Evolutionary conservation across 306 rosid genomes (phyloP).

Genomic region (Luffa acutangula): DNA sequence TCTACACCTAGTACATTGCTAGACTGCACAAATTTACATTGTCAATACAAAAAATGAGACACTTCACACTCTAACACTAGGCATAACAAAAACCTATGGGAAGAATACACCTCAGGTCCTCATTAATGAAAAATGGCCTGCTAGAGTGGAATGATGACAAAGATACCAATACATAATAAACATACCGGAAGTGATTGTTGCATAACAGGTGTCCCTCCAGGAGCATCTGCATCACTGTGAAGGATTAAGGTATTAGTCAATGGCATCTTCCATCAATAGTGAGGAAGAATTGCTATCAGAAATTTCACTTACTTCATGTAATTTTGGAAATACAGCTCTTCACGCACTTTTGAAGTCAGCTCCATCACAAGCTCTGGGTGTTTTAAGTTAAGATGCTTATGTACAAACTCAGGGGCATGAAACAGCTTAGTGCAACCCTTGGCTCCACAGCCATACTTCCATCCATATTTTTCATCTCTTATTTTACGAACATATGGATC

Average conservation of each 20-base stretch:
- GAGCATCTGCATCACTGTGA: slow-evolving; percentile 77
- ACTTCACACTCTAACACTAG: not conserved
- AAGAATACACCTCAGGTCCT: not conserved
- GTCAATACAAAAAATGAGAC: not conserved
- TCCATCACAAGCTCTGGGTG: slow-evolving; percentile 85
- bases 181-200: slow-evolving; percentile 79
- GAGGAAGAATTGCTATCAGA: slow-evolving; percentile 2
- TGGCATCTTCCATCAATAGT: not conserved
- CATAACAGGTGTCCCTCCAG: slow-evolving; percentile 94
- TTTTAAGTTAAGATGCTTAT: slow-evolving; percentile 86
- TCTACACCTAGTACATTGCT: not conserved
- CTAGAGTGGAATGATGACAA: not conserved
- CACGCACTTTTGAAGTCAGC: slow-evolving; percentile 70
- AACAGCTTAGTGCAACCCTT: slow-evolving; percentile 99
- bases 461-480: slow-evolving; percentile 98
- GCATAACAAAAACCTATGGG: not conserved
- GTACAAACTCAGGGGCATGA: slow-evolving; percentile 95
- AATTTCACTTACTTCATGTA: slow-evolving; percentile 78
- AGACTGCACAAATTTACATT: not conserved
- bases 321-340: slow-evolving; percentile 82
- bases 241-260: slow-evolving; percentile 22
- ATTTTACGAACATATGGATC: slow-evolving; percentile 90
- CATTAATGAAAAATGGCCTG: not conserved
- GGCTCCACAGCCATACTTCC: slow-evolving; percentile 99
- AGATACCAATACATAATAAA: not conserved